Conservation (phyloP, 805 yeast genomes). For the Yarrowia sp. region DNA sequence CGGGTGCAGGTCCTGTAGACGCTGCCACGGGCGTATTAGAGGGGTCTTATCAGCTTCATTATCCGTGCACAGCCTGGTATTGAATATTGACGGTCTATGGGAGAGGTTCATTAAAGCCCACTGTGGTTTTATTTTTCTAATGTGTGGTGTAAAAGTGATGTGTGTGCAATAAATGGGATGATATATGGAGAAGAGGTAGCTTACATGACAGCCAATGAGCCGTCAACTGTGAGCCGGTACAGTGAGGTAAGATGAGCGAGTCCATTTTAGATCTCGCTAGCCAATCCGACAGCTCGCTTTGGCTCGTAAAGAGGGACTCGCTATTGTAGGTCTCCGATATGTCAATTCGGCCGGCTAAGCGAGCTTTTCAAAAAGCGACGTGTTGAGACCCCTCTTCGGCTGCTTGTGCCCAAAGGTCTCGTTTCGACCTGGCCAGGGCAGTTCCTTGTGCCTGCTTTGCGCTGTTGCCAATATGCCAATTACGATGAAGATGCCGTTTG, state of each 20-base stretch:
- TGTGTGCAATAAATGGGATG: constrained; percentile 6
- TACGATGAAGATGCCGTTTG: background rate
- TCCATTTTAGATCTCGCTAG: too few relatives aligned
- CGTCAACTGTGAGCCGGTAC: too few relatives aligned
- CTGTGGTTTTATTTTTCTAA: too few relatives aligned
- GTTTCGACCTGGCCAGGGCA: background rate
- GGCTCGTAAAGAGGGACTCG: too few relatives aligned
- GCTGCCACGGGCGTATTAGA: background rate
- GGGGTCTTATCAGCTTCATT: too few relatives aligned
- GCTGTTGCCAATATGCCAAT: background rate
- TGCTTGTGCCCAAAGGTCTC: background rate
- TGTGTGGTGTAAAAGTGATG: background rate
- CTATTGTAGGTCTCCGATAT: too few relatives aligned
- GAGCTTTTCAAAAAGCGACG: background rate
- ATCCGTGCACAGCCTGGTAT: too few relatives aligned
- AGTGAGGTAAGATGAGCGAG: too few relatives aligned
- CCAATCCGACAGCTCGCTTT: too few relatives aligned
- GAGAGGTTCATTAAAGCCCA: too few relatives aligned
- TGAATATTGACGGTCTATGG: too few relatives aligned
- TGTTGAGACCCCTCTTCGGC: constrained; percentile 4
- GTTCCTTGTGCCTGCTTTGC: constrained; percentile 38
- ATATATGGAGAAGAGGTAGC: background rate
- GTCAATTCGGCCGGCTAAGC: background rate
- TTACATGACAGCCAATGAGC: background rate
- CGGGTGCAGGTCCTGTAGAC: constrained; percentile 28